Percentiles rank a stretch among this genome's conserved stretches.
Evolutionary conservation across 2,329 filamentous ascomycete genomes (phyloP).

Genomic region (Ophiocordyceps camponoti-saundersi): DNA sequence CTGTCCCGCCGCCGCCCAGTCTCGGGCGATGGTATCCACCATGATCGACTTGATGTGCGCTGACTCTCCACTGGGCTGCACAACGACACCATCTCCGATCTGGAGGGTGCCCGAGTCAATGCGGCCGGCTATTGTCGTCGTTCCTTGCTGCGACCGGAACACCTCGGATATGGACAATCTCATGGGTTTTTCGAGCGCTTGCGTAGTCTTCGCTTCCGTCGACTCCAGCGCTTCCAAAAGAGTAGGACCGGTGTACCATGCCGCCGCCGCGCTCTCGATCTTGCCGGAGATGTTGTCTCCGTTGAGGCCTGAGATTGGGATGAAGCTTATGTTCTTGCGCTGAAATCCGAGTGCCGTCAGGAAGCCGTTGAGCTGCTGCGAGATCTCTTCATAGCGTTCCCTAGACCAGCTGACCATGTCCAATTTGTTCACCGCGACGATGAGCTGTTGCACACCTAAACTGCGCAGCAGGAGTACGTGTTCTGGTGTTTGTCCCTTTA

Average conservation of each 20-base stretch:
- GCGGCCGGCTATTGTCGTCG: slow-evolving; percentile 71
- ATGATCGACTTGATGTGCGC: slow-evolving; percentile 71
- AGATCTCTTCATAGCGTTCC: slow-evolving; percentile 71
- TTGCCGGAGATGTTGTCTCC: slow-evolving; percentile 67
- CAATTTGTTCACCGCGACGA: slow-evolving; percentile 92
- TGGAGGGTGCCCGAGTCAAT: slow-evolving; percentile 75
- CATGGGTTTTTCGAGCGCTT: slow-evolving; percentile 61
- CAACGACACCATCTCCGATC: slow-evolving; percentile 60
- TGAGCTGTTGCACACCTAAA: slow-evolving; percentile 73
- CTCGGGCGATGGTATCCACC: slow-evolving; percentile 51
- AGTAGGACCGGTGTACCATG: slow-evolving; percentile 70
- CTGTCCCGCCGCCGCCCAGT: slow-evolving; percentile 89
- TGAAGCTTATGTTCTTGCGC: slow-evolving; percentile 63
- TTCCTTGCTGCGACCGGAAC: slow-evolving; percentile 65
- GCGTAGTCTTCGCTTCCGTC: slow-evolving; percentile 50
- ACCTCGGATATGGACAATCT: slow-evolving; percentile 80
- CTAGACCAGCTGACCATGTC: slow-evolving; percentile 74
- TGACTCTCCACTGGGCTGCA: slow-evolving; percentile 67
- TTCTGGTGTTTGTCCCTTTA: slow-evolving; percentile 88
- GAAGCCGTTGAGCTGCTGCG: slow-evolving; percentile 68
- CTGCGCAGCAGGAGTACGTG: slow-evolving; percentile 81
- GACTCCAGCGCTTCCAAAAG: slow-evolving; percentile 71
- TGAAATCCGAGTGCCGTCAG: slow-evolving; percentile 69
- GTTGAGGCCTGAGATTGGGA: slow-evolving; percentile 77
- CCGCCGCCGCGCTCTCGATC: slow-evolving; percentile 35